phyloP scores from a whole-genome alignment of 2,329 filamentous ascomycete genomes.

The Colletotrichum simmondsii region DNA sequence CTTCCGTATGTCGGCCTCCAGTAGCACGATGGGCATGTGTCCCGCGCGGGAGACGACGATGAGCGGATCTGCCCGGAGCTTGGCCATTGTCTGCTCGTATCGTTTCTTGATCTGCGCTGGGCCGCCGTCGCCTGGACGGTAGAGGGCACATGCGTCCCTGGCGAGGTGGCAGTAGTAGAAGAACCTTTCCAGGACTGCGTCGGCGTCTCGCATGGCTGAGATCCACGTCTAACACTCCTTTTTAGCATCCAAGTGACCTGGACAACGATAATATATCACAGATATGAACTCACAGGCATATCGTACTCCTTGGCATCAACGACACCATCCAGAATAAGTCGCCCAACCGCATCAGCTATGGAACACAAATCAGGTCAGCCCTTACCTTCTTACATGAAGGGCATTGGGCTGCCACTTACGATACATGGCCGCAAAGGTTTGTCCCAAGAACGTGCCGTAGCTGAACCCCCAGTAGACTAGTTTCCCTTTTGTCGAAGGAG shows the following conservation, averaged over 20 bases:
- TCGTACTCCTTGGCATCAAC: slow-evolving; percentile 48
- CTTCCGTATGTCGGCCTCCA: slow-evolving; percentile 49
- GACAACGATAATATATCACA: neutral
- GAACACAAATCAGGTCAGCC: neutral
- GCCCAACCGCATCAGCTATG: slow-evolving; percentile 39
- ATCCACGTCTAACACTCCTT: slow-evolving; percentile 40
- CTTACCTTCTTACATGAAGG: neutral
- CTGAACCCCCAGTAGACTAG: slow-evolving; percentile 50
- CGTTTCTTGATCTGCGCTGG: slow-evolving; percentile 40
- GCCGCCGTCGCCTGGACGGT: slow-evolving; percentile 45
- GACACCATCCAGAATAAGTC: slow-evolving; percentile 45
- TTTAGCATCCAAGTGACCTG: neutral
- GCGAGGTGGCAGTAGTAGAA: slow-evolving; percentile 59
- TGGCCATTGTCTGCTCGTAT: slow-evolving; percentile 44
- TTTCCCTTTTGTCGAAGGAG: slow-evolving; percentile 35
- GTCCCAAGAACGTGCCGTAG: slow-evolving; percentile 50
- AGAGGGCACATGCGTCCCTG: slow-evolving; percentile 50
- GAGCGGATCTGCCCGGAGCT: slow-evolving; percentile 47
- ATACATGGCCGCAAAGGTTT: slow-evolving; percentile 50
- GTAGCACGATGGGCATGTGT: slow-evolving; percentile 48
- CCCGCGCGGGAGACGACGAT: slow-evolving; percentile 41
- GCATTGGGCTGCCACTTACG: slow-evolving; percentile 30
- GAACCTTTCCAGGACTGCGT: slow-evolving; percentile 57
- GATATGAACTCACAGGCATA: slow-evolving; percentile 32
- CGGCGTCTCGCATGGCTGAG: slow-evolving; percentile 54